Evolutionary conservation across 1,284 basidiomycete genomes (phyloP), one percentile per base, ranked within the genome.

Genomic region (Chiua sp.): DNA sequence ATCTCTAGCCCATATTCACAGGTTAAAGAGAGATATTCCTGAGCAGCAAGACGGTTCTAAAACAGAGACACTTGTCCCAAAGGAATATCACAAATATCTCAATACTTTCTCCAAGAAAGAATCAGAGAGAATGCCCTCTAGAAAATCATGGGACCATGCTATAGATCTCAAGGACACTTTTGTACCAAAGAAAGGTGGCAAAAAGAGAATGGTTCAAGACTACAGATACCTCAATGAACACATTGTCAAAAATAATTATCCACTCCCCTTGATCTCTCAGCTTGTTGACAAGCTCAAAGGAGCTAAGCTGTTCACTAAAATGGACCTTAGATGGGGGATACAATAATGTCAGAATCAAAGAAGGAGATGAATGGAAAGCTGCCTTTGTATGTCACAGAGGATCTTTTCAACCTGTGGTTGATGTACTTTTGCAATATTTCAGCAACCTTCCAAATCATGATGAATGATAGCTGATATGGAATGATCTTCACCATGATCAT

Each of bases 351-450:
- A 18, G 11, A 0, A 55, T 56, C n/a, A 56, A 56, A 8, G 48
- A 50, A 56, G 55, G 48, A 7, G 28, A 56, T 13, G 35, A 35
- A 35, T 35, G 35, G 35, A 35, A 35, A 35, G 42, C 42, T 1
- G 42, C 52, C 8, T 37, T 53, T 13, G 13, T 47, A 8, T 32
- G 42, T n/a, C 32, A 32, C 28, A 39, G 61, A 5, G 72, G 74
- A 1, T 53, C 73, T 3, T 75, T 68, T 52, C 68, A 77, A 55
- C 77, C 72, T 66, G 15, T 60, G 3, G 72, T n/a, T 77, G 15
- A 78, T 77, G 76, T 74, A 70, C 7, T 68, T 71, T 18, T 65
- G 65, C 23, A 77, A 77, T 51, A 67, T 73, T 11, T 42, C 44
- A 18, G 52, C 42, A 4, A 53, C n/a, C 4, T 53, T 53, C 30